phyloP scores from a whole-genome alignment of 1,139 yeast genomes.

The Geotrichum cucujoidarum region DNA sequence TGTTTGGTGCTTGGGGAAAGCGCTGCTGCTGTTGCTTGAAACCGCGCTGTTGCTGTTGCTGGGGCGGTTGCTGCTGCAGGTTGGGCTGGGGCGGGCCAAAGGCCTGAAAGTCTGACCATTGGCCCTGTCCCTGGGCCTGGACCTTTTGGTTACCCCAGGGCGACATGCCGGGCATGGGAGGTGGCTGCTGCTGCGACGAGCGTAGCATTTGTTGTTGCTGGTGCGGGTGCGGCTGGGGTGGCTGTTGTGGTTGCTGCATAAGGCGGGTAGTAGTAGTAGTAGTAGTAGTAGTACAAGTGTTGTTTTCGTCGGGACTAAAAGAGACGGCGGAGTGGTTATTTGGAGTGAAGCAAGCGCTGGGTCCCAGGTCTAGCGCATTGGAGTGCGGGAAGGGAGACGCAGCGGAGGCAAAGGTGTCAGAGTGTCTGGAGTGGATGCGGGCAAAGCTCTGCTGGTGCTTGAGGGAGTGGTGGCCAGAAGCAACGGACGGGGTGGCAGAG shows the following conservation, averaged over 20 bases:
- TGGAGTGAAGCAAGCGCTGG: too few relatives aligned
- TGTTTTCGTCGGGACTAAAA: not conserved
- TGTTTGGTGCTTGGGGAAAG: not conserved
- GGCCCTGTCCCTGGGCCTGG: too few relatives aligned
- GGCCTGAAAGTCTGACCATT: conserved; percentile 16
- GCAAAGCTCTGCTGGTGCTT: conserved; percentile 8
- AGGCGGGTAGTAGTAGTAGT: conserved; percentile 8
- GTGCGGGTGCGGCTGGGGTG: not conserved
- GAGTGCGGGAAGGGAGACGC: not conserved
- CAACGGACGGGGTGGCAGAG: conserved; percentile 4
- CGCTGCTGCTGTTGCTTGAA: conserved; percentile 1
- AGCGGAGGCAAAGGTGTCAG: conserved; percentile 12
- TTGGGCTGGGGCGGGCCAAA: not conserved
- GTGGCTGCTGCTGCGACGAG: not conserved
- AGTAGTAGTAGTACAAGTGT: not conserved
- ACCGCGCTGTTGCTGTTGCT: conserved; percentile 2
- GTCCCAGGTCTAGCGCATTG: conserved; percentile 1
- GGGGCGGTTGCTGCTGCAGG: not conserved
- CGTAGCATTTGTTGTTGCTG: conserved; percentile 5
- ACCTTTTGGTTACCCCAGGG: conserved; percentile 26
- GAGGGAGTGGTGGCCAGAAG: not conserved
- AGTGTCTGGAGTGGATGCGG: conserved; percentile 16
- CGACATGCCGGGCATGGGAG: conserved; percentile 1
- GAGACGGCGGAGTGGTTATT: not conserved
- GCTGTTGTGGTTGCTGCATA: conserved; percentile 11